A percentile compares a stretch with the other conserved stretches of the same genome.
Conservation (phyloP, 768 basidiomycete species). For the Trametes sanguinea region DNA sequence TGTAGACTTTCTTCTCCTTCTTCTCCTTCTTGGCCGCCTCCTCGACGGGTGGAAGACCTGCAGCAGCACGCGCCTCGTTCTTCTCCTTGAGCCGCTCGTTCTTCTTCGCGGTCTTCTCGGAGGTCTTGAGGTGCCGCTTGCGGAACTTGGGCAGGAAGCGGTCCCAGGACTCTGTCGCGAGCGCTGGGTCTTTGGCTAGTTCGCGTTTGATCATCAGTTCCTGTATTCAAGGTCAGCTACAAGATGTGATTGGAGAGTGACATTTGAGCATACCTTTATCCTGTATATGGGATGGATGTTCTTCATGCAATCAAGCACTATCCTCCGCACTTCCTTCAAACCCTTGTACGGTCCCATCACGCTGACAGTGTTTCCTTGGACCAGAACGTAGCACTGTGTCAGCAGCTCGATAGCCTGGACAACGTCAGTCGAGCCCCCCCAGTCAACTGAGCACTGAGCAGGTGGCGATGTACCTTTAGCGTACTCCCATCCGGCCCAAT, state of each 20-base stretch:
- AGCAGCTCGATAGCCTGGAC: conserved; percentile 91
- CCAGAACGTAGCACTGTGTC: conserved; percentile 95
- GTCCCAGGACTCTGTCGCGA: conserved; percentile 94
- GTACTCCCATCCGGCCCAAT: conserved; percentile 98
- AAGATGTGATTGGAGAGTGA: not conserved
- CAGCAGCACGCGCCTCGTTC: conserved; percentile 63
- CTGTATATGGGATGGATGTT: conserved; percentile 99
- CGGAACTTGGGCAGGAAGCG: conserved; percentile 96
- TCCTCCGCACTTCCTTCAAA: conserved; percentile 93
- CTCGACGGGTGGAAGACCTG: conserved; percentile 54
- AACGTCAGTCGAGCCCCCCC: not conserved
- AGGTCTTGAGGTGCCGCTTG: conserved; percentile 87
- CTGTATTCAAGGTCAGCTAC: conserved; percentile 30
- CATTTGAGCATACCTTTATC: conserved; percentile 69
- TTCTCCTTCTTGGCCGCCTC: conserved; percentile 43
- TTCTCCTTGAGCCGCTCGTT: conserved; percentile 68
- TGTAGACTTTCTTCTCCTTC: conserved; percentile 86
- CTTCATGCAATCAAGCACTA: conserved; percentile 99
- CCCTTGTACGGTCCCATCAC: conserved; percentile 97
- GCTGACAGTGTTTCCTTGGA: conserved; percentile 97
- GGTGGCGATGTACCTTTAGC: conserved; percentile 67
- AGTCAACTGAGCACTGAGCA: too few relatives aligned
- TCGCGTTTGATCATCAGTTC: conserved; percentile 99
- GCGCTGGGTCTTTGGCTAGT: conserved; percentile 95
- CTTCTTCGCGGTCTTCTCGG: conserved; percentile 91